These are phyloP conservation scores for Nepenthes gracilis DNA, from an alignment of 148 eudicot genomes.

Conservation along the genomic window DNA sequence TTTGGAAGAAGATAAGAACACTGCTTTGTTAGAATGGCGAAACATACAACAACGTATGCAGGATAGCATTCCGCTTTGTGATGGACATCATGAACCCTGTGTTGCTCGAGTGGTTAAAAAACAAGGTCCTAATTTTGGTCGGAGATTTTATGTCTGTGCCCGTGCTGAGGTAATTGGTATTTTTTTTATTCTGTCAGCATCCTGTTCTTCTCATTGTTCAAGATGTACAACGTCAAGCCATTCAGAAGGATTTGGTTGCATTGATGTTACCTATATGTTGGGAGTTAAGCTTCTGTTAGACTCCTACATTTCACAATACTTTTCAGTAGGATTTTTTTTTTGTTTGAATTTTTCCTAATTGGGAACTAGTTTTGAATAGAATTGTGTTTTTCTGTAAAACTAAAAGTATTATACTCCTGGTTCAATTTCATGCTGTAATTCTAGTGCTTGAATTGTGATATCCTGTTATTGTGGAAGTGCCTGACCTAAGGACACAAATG, in stretches of 20 bases:
- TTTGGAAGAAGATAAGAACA: conserved; percentile 31
- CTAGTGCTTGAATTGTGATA: no score
- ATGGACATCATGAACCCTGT: conserved; percentile 86
- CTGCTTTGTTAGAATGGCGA: conserved; percentile 79
- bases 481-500: no score
- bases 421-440: no score
- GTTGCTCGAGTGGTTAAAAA: conserved; percentile 86
- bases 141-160: conserved; percentile 86
- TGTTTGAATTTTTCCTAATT: no score
- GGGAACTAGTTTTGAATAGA: no score
- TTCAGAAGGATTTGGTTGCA: no score
- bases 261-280: no score
- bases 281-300: background rate
- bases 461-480: no score
- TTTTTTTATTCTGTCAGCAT: background rate
- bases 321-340: no score
- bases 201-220: background rate
- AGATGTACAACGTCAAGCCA: no score
- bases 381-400: no score
- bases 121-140: conserved; percentile 76
- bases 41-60: conserved; percentile 90
- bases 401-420: no score
- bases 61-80: conserved; percentile 79
- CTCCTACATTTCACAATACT: background rate
- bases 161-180: conserved; percentile 74